Conservation (phyloP, 2,329 filamentous ascomycete species). For the Didymella sp. region DNA sequence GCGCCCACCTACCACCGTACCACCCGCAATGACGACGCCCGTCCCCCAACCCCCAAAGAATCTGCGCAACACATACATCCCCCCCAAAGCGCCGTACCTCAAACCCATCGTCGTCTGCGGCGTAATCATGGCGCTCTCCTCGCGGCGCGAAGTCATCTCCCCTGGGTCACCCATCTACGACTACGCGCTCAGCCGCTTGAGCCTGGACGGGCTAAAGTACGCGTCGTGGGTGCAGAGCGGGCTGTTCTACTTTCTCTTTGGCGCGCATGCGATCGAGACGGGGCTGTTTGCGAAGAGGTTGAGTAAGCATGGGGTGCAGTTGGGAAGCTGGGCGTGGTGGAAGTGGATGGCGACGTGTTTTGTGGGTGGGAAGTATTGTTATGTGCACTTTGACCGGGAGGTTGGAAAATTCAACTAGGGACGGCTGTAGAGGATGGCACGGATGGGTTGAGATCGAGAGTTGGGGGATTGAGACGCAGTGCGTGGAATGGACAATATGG, state of each 20-base stretch:
- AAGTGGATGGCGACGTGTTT: constrained; percentile 39
- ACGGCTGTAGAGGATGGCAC: not conserved
- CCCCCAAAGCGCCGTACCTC: constrained; percentile 24
- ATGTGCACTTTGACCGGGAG: constrained; percentile 31
- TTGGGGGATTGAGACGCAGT: not conserved
- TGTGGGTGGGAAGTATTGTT: constrained; percentile 32
- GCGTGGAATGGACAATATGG: not conserved
- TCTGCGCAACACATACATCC: constrained; percentile 29
- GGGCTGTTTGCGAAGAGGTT: constrained; percentile 28
- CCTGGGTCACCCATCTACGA: constrained; percentile 31
- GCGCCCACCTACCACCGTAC: not conserved
- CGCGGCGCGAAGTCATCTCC: constrained; percentile 25
- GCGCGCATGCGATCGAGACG: constrained; percentile 32
- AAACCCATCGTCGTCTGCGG: constrained; percentile 32
- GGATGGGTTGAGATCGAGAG: not conserved
- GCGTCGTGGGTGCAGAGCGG: constrained; percentile 32
- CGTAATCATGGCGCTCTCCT: constrained; percentile 34
- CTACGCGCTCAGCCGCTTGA: constrained; percentile 18
- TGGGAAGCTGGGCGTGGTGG: constrained; percentile 26
- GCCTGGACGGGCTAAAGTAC: constrained; percentile 19
- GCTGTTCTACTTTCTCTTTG: constrained; percentile 35
- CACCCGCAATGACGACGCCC: not conserved
- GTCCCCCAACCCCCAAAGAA: constrained; percentile 18
- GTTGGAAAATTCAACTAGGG: constrained; percentile 17
- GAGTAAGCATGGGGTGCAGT: constrained; percentile 25